phyloP scores from a whole-genome alignment of 2,329 filamentous ascomycete species.

The Calcarisporium arbuscula region DNA sequence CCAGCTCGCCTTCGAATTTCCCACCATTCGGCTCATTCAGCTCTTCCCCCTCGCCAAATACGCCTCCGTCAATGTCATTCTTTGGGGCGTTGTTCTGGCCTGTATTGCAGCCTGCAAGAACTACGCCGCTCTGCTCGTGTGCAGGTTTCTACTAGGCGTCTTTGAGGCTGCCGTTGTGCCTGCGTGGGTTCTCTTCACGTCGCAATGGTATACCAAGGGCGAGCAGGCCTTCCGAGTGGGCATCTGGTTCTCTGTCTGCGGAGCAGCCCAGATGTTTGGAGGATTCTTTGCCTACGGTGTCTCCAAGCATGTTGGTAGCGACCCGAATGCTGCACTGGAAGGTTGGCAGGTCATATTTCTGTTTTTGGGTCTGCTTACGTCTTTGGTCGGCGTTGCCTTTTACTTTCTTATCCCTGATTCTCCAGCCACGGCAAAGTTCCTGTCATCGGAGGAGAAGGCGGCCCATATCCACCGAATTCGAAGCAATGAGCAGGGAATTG shows the following conservation, averaged over 20 bases:
- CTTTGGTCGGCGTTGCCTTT: slow-evolving; percentile 37
- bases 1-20: slow-evolving; percentile 22
- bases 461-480: slow-evolving; percentile 55
- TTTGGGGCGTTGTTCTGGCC: slow-evolving; percentile 34
- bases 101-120: slow-evolving; percentile 33
- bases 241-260: slow-evolving; percentile 22
- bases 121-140: slow-evolving; percentile 34
- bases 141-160: slow-evolving; percentile 38
- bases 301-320: too few species aligned
- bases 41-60: slow-evolving; percentile 26
- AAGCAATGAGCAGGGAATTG: slow-evolving; percentile 34
- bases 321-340: slow-evolving; percentile 19
- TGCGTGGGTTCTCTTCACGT: slow-evolving; percentile 44
- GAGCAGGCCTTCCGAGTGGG: slow-evolving; percentile 40
- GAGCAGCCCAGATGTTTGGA: slow-evolving; percentile 29
- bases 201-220: slow-evolving; percentile 31
- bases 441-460: slow-evolving; percentile 14
- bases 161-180: slow-evolving; percentile 44
- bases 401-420: slow-evolving; percentile 36
- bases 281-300: slow-evolving; percentile 43
- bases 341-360: slow-evolving; percentile 50
- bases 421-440: slow-evolving; percentile 13
- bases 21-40: slow-evolving; percentile 24
- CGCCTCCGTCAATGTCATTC: slow-evolving; percentile 24
- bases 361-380: slow-evolving; percentile 39